Evolutionary conservation across 2,329 filamentous ascomycete species (phyloP), one percentile per base, ranked within the genome.

Genomic region (Bipolaris gigantea): DNA sequence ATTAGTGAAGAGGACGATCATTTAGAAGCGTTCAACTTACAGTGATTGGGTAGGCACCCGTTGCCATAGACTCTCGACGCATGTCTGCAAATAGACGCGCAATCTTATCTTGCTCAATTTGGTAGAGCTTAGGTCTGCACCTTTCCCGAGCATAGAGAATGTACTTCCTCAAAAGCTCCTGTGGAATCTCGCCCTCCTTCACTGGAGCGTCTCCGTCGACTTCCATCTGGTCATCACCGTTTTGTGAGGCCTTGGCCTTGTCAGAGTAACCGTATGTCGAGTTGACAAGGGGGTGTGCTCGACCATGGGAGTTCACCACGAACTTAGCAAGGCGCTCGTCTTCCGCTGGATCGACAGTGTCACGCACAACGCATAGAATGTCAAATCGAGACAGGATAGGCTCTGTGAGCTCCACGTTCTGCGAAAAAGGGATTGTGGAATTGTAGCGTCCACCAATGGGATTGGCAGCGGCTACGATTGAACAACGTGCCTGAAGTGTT

Each of bases 311-410:
- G 61, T 90, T 89, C 47, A 99, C 92, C 45, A 99, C 95, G 73
- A 99, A 99, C 50, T 88, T 89, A 5, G 94, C 94, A 5, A 99
- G 83, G 19, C 93, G 87, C 77, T 97, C 94, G 64, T 99, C 94
- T 74, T 97, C 92, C 13, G 79, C 82, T 0, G 94, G 93, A 65
- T 97, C 92, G 5, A 97, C 94, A 0, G 92, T 95, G 72, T 99
- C 94, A 44, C 94, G 87, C 15, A 99, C 93, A 6, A 99, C 94
- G 70, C 91, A 96, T 7, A 99, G 83, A 62, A 99, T 95, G 64
- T 99, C 94, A 73, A 99, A 99, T 84, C 94, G 93, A 11, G 93
- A 97, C 71, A 99, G 75, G 67, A 99, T 99, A 45, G 94, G 94
- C 75, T 99, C 94, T 0, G 94, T 99, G 50, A 99, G 82, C 71